A percentile compares a stretch with the other conserved stretches of the same genome.
phyloP scores from a whole-genome alignment of 176 grass and related monocot genomes.

The Lolium perenne region DNA sequence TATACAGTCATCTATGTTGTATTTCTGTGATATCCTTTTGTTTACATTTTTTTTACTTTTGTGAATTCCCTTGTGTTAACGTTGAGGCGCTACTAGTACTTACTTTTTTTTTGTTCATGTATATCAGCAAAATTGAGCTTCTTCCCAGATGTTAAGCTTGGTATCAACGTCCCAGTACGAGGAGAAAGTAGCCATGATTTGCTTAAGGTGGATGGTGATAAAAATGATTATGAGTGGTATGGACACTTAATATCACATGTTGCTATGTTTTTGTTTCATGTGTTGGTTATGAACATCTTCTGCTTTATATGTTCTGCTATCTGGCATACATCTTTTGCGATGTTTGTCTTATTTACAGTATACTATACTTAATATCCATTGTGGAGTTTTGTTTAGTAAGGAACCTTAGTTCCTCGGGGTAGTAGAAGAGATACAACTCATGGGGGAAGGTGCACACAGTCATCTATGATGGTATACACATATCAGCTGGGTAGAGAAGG shows the following conservation, averaged over 20 bases:
- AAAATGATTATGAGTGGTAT: constrained; percentile 99
- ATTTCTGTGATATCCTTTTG: neutral
- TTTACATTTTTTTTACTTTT: constrained; percentile 13
- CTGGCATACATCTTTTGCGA: constrained; percentile 13
- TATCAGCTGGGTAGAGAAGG: neutral
- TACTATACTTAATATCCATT: constrained; percentile 27
- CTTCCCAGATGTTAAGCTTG: constrained; percentile 77
- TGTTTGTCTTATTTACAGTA: constrained; percentile 4
- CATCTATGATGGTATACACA: neutral
- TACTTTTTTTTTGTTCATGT: constrained; percentile 14
- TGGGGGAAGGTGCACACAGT: neutral
- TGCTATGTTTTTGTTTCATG: constrained; percentile 26
- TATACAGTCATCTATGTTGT: constrained; percentile 26
- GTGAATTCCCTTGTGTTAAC: neutral
- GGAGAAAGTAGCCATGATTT: constrained; percentile 71
- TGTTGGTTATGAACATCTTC: constrained; percentile 23
- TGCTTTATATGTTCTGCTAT: constrained; percentile 37
- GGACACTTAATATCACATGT: constrained; percentile 35
- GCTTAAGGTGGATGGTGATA: constrained; percentile 76
- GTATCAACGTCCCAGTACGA: constrained; percentile 63
- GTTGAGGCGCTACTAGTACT: constrained; percentile 14
- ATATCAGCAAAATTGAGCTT: constrained; percentile 78
- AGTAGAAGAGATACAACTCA: neutral
- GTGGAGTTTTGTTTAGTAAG: neutral
- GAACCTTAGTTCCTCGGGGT: neutral